These are phyloP conservation scores for Colletotrichum sp. DNA, from an alignment of 2,329 filamentous ascomycete genomes.

Conservation along the genomic window DNA sequence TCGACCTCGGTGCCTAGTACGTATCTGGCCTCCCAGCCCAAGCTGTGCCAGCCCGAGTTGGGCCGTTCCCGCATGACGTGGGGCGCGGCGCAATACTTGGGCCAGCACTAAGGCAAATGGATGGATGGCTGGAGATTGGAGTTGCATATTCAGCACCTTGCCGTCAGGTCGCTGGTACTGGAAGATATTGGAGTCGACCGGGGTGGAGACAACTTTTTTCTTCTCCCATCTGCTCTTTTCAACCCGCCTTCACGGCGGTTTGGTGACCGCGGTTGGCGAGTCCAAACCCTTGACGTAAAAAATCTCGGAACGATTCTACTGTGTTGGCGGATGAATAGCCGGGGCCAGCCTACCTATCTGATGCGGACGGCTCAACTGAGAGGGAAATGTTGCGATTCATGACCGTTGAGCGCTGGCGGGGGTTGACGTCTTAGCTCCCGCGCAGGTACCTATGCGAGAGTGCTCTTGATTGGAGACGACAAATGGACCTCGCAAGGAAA, in stretches of 20 bases:
- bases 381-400: background rate
- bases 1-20: background rate
- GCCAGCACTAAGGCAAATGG: background rate
- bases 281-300: background rate
- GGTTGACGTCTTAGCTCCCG: background rate
- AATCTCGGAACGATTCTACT: background rate
- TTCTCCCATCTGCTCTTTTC: background rate
- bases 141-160: background rate
- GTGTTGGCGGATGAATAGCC: background rate
- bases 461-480: background rate
- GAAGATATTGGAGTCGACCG: background rate
- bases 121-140: slow-evolving; percentile 9
- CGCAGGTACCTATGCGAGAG: background rate
- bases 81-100: background rate
- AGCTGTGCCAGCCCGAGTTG: background rate
- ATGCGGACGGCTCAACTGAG: background rate
- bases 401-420: background rate
- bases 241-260: background rate
- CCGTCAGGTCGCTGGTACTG: slow-evolving; percentile 13
- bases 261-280: background rate
- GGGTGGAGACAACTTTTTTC: background rate
- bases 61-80: slow-evolving; percentile 14
- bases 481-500: background rate
- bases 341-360: background rate
- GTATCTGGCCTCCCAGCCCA: background rate